Evolutionary conservation across 441 rosid species (phyloP).

Genomic region (Capsella rubella): DNA sequence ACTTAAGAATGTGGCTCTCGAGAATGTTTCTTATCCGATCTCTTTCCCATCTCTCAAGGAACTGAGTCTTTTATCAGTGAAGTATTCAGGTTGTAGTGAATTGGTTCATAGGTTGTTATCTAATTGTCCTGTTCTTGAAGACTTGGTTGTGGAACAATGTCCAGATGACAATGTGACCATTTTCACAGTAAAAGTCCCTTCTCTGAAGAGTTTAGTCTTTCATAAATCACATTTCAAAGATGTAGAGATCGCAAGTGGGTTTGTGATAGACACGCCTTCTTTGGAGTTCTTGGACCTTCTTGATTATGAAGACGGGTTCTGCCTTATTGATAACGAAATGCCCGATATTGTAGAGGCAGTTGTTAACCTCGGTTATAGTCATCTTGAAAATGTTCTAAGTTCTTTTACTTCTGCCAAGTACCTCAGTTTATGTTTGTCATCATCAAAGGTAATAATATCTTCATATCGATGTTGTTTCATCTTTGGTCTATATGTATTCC

Average conservation of each 20-base stretch:
- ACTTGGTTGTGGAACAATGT: slow-evolving; percentile 6
- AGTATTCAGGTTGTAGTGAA: slow-evolving; percentile 21
- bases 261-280: slow-evolving; percentile 31
- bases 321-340: neutral
- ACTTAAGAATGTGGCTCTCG: neutral
- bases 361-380: neutral
- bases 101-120: slow-evolving; percentile 23
- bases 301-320: neutral
- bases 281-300: neutral
- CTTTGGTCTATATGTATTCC: too few species aligned
- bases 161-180: neutral
- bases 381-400: slow-evolving; percentile 6
- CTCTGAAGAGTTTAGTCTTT: neutral
- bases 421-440: neutral
- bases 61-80: neutral
- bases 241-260: neutral
- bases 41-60: slow-evolving; percentile 18
- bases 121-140: slow-evolving; percentile 28
- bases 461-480: too few species aligned
- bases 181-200: slow-evolving; percentile 17
- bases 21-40: neutral
- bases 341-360: neutral
- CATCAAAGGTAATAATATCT: neutral
- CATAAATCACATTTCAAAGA: neutral
- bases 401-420: slow-evolving; percentile 23